Evolutionary conservation across 805 yeast genomes (phyloP).

Genomic region (Lipomyces mesembrius): DNA sequence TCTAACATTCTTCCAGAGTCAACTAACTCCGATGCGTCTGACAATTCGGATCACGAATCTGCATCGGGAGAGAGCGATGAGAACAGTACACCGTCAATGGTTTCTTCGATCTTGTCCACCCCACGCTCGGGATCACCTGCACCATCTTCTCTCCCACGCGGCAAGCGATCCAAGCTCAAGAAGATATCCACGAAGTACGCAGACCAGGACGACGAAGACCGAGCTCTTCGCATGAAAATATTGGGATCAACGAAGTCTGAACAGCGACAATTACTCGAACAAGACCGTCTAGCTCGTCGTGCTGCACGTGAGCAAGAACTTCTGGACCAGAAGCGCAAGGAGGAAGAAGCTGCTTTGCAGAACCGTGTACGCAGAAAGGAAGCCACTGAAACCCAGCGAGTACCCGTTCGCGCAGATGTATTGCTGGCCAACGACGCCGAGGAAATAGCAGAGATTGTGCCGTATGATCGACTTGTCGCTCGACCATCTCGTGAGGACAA

Average conservation of each 20-base stretch:
- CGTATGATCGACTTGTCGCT: constrained; percentile 49
- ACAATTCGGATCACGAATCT: constrained; percentile 26
- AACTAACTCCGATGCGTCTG: background rate
- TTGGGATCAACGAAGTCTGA: constrained; percentile 73
- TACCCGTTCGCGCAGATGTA: constrained; percentile 28
- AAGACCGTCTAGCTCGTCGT: constrained; percentile 40
- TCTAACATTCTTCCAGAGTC: background rate
- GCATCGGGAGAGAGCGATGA: constrained; percentile 9
- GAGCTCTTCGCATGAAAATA: constrained; percentile 71
- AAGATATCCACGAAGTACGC: constrained; percentile 82
- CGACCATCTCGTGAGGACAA: constrained; percentile 52
- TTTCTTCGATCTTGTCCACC: background rate
- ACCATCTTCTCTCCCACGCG: constrained; percentile 60
- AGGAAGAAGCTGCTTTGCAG: constrained; percentile 46
- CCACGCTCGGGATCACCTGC: constrained; percentile 21
- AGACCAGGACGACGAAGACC: constrained; percentile 91
- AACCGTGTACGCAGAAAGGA: constrained; percentile 42
- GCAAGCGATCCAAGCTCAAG: constrained; percentile 82
- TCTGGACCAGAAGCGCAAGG: constrained; percentile 25
- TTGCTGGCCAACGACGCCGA: constrained; percentile 39
- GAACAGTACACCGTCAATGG: constrained; percentile 8
- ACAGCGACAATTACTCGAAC: constrained; percentile 21
- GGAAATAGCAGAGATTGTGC: constrained; percentile 48
- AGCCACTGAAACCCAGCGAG: constrained; percentile 34
- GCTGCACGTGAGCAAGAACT: constrained; percentile 28